A percentile compares a stretch with the other conserved stretches of the same genome.
Conservation (phyloP, 192 early-diverging fungal genomes). For the Powellomyces hirtus region DNA sequence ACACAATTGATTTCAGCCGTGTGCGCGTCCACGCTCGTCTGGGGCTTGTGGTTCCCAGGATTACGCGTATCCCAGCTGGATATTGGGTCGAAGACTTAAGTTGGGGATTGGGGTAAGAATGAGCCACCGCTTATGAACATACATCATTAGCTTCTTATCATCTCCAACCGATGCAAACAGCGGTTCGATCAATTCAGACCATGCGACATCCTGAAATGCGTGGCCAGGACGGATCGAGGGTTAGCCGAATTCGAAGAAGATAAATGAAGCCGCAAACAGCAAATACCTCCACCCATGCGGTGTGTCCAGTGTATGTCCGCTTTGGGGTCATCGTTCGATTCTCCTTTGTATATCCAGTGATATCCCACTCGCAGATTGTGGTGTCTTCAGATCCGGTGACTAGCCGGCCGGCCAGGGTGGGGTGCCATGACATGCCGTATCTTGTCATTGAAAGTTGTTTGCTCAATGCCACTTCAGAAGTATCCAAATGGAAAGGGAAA, state of each 20-base stretch:
- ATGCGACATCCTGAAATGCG: conserved; percentile 77
- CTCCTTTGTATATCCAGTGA: conserved; percentile 74
- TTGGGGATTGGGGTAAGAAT: neutral
- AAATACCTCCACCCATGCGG: conserved; percentile 85
- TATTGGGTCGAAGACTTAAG: neutral
- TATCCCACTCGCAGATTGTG: conserved; percentile 92
- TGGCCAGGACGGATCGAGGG: neutral
- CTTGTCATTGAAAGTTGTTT: conserved; percentile 32
- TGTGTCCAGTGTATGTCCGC: conserved; percentile 80
- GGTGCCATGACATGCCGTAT: conserved; percentile 93
- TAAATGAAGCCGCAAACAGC: too few relatives aligned
- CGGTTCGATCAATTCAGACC: conserved; percentile 78
- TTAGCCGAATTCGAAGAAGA: neutral
- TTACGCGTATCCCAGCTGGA: conserved; percentile 91
- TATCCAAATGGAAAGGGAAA: neutral
- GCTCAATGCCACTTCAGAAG: neutral
- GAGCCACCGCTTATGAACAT: conserved; percentile 4
- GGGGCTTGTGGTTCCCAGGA: conserved; percentile 55
- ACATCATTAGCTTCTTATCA: conserved; percentile 89
- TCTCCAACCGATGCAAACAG: conserved; percentile 98
- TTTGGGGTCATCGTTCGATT: conserved; percentile 71
- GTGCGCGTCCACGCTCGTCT: conserved; percentile 79
- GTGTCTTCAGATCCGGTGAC: conserved; percentile 91
- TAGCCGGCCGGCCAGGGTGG: conserved; percentile 71
- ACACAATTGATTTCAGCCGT: conserved; percentile 91